Evolutionary conservation across 352 stramenopile genomes (phyloP), one percentile per base, ranked within the genome.

Genomic region (Pythium utonaiense): DNA sequence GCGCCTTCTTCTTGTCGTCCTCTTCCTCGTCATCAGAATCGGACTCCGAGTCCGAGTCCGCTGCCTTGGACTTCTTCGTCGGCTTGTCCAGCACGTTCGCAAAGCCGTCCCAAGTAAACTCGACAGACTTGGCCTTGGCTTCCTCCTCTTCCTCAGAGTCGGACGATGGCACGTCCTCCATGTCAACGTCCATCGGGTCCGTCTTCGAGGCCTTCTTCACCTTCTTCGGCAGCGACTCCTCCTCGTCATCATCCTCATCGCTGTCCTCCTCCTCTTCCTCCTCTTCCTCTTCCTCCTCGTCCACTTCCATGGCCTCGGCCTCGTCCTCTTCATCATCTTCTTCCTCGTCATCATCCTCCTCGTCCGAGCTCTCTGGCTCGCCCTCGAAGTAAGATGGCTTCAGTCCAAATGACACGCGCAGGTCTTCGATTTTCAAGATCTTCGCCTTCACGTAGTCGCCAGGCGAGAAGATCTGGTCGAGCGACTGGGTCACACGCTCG

Each of bases 381-480:
- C 88, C 86, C 17, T 91, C 88, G 68, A 99, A 98, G 71, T 98
- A 97, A 67, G 95, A 98, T 6, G 93, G 91, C 77, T 99, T 99
- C 34, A 99, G 83, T 40, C 95, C 96, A 30, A 99, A 97, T 27
- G 89, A 97, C 28, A 99, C 77, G 36, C 89, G 86, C 33, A 89
- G 84, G 38, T 89, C 71, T 51, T 98, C 91, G 44, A 97, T 89
- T 75, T 97, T 98, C 21, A 98, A 67, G 33, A 99, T 89, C 60
- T 98, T 93, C n/a, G 96, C 86, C 81, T 98, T 98, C 22, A 98
- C 94, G 60, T 98, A 96, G 77, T 99, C 96, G 42, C 95, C 95
- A 49, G 94, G 88, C 42, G 90, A 85, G 68, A 98, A 99, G 30
- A 98, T 77, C 64, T 93, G 81, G 58, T 90, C 84, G 44, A 98